Conservation (phyloP, 1,284 basidiomycete species). For the Vanrija sp. region DNA sequence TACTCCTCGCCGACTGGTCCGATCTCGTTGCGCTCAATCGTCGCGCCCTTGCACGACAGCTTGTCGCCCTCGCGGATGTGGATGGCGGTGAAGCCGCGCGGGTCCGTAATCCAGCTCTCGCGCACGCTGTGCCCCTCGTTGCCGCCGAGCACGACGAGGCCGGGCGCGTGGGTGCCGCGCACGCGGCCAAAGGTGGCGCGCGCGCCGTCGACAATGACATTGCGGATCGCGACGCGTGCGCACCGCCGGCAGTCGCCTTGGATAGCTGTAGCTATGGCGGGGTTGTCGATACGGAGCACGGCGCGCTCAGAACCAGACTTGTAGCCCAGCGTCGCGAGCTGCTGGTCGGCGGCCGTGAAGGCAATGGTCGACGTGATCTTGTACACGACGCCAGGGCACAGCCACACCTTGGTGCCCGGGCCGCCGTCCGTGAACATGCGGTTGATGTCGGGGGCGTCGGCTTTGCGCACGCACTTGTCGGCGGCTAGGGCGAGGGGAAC, state of each 20-base stretch:
- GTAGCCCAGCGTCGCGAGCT: constrained; percentile 51
- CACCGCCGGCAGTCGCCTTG: constrained; percentile 51
- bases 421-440: constrained; percentile 46
- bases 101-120: constrained; percentile 38
- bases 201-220: constrained; percentile 47
- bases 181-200: constrained; percentile 39
- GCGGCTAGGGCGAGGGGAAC: constrained; percentile 18
- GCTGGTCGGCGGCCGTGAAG: constrained; percentile 52
- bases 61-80: constrained; percentile 49
- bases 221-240: constrained; percentile 40
- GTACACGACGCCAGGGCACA: constrained; percentile 51
- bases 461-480: constrained; percentile 33
- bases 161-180: constrained; percentile 24
- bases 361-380: constrained; percentile 47
- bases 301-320: constrained; percentile 50
- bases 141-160: constrained; percentile 45
- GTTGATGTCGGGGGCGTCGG: constrained; percentile 42
- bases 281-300: constrained; percentile 41
- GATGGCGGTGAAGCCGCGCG: constrained; percentile 48
- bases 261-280: constrained; percentile 35
- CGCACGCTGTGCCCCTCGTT: constrained; percentile 46
- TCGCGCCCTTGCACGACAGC: constrained; percentile 40
- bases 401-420: constrained; percentile 47
- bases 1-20: constrained; percentile 50
- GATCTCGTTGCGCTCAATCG: constrained; percentile 46